Evolutionary conservation across 2,329 filamentous ascomycete genomes (phyloP), one percentile per base, ranked within the genome.

Genomic region (Colletotrichum sidae): DNA sequence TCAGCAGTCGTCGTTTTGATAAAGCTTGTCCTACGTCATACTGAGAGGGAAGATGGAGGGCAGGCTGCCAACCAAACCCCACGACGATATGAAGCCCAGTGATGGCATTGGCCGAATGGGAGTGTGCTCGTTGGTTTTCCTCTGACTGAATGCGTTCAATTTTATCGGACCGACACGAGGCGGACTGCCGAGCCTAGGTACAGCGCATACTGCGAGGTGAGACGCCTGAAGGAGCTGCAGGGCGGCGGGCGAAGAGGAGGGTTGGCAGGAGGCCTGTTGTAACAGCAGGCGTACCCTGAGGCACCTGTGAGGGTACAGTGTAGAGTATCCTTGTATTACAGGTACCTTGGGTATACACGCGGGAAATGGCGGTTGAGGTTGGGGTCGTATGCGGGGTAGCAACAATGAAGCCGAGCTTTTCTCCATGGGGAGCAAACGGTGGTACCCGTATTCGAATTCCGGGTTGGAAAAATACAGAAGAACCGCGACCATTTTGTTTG

Each of bases 21-120:
- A 42, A 39, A 53, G 52, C 58, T 66, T 66, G 52, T 54, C 63
- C 39, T 63, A 63, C 63, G 63, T 63, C 58, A 66, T 66, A 33
- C 15, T 1, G 7, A 38, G 47, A 66, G 53, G 44, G 50, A 63
- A 63, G 58, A 62, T 52, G 63, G 63, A 63, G 58, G 47, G 63
- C 8, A 60, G 38, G 34, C 51, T 65, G 65, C 52, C 56, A 53
- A 51, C 15, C 51, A 56, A 61, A 50, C 47, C 42, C 52, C 52
- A 67, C 44, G 52, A 44, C 38, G 46, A 39, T 42, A 11, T 25
- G 15, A 51, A 8, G 38, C 41, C 25, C 25, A 25, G 25, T 25
- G 25, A 25, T 45, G 42, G 15, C 51, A 55, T 60, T 55, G 45
- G 65, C 35, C 38, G 55, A 15, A 13, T 9, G 55, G 35, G n/a